A percentile compares a stretch with the other conserved stretches of the same genome.
These are phyloP conservation scores for Cyclotella distinguenda DNA, from an alignment of 108 stramenopile species.

Conservation along the genomic window DNA sequence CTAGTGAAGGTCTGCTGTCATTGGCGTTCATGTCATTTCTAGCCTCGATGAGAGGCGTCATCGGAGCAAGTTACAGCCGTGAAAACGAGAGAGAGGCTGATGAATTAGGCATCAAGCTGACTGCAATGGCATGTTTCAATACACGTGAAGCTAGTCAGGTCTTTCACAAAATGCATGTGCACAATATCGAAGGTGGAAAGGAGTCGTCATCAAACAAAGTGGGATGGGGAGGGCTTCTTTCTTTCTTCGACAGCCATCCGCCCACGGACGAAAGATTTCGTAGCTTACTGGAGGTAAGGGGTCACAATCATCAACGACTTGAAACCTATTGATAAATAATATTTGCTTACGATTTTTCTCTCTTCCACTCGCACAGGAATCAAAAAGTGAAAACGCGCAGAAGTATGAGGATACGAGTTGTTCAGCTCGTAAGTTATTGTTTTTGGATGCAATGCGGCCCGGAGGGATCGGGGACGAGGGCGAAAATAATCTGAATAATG, in stretches of 20 bases:
- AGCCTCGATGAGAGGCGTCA: slow-evolving; percentile 52
- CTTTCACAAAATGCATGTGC: slow-evolving; percentile 76
- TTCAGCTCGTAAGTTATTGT: slow-evolving; percentile 25
- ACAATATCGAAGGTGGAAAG: slow-evolving; percentile 46
- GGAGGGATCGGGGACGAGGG: not conserved
- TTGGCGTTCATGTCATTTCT: slow-evolving; percentile 63
- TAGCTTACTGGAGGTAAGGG: slow-evolving; percentile 15
- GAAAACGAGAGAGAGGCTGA: slow-evolving; percentile 77
- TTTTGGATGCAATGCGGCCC: slow-evolving; percentile 35
- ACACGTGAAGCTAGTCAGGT: slow-evolving; percentile 62
- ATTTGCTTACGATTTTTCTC: not conserved
- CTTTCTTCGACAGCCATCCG: slow-evolving; percentile 62
- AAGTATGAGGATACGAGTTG: slow-evolving; percentile 54
- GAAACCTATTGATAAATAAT: not conserved
- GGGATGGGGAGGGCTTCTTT: slow-evolving; percentile 21
- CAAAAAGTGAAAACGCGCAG: slow-evolving; percentile 48
- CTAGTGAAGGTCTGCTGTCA: slow-evolving; percentile 72
- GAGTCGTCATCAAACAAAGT: slow-evolving; percentile 33
- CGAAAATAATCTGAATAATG: not conserved
- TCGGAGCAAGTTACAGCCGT: slow-evolving; percentile 66
- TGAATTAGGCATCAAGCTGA: slow-evolving; percentile 68
- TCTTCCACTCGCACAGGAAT: slow-evolving; percentile 13
- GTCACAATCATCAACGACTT: no score
- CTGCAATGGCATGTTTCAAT: slow-evolving; percentile 83
- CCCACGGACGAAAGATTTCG: slow-evolving; percentile 57